Conservation (phyloP, 257 asterid genomes). For the Thymus quinquecostatus region DNA sequence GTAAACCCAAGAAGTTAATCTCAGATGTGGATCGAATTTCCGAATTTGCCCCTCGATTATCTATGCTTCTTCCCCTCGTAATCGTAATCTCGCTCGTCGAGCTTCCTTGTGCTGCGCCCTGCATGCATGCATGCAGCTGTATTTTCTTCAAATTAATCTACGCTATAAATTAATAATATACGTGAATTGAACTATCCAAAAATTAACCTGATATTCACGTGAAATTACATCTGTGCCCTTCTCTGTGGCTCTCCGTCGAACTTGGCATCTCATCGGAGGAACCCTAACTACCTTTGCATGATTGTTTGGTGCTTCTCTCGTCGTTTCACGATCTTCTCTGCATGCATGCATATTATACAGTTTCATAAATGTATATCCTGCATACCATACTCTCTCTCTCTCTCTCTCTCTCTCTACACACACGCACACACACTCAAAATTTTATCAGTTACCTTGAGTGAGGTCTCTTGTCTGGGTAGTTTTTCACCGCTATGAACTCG, state of each 20-base stretch:
- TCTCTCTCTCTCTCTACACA: not conserved
- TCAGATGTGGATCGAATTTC: slow-evolving; percentile 20
- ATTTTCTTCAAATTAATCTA: not conserved
- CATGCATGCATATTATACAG: too few species aligned
- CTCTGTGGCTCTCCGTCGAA: slow-evolving; percentile 6
- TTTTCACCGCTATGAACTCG: slow-evolving; percentile 11
- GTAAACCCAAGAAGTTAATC: slow-evolving; percentile 31
- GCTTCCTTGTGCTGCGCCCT: slow-evolving; percentile 27
- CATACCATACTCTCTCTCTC: not conserved
- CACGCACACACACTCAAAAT: too few species aligned
- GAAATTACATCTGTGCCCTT: not conserved
- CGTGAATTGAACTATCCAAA: too few species aligned
- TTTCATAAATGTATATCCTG: not conserved
- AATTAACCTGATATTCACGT: slow-evolving; percentile 32
- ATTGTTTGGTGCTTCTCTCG: slow-evolving; percentile 22
- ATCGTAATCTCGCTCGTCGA: slow-evolving; percentile 24
- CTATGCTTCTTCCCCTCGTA: slow-evolving; percentile 15
- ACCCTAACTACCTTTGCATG: slow-evolving; percentile 15
- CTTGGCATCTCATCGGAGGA: slow-evolving; percentile 1
- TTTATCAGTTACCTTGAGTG: slow-evolving; percentile 14
- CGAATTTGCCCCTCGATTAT: slow-evolving; percentile 14
- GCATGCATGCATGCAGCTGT: slow-evolving; percentile 27
- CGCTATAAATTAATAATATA: too few species aligned
- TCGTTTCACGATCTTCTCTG: slow-evolving; percentile 24
- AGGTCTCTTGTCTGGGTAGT: slow-evolving; percentile 19